Percentiles rank a stretch among this genome's conserved stretches.
Evolutionary conservation across 352 stramenopile genomes (phyloP).

Genomic region (Thraustochytrium striatum): DNA sequence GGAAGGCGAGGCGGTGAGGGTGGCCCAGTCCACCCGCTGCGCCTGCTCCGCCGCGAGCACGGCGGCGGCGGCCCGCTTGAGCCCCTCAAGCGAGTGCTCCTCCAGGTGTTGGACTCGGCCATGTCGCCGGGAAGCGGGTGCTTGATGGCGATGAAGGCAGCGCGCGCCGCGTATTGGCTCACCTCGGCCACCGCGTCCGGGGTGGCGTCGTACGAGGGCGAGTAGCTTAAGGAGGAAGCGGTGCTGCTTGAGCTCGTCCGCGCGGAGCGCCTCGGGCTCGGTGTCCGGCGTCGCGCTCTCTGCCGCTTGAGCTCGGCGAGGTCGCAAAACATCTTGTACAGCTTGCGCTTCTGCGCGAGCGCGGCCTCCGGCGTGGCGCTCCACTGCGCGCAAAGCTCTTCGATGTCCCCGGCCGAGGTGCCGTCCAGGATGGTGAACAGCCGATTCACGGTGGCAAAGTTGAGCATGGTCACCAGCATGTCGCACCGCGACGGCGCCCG

Average conservation of each 20-base stretch:
- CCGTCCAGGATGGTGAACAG: constrained; percentile 32
- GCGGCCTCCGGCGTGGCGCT: background rate
- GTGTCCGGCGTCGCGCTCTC: background rate
- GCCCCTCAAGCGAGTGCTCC: constrained; percentile 1
- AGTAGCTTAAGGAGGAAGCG: constrained; percentile 41
- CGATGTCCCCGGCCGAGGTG: constrained; percentile 26
- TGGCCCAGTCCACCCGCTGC: constrained; percentile 19
- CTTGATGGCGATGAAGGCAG: constrained; percentile 35
- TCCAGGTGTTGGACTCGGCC: constrained; percentile 31
- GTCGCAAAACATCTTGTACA: constrained; percentile 22
- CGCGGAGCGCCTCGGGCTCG: background rate
- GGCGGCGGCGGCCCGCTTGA: constrained; percentile 3
- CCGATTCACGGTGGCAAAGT: background rate
- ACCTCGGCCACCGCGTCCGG: background rate
- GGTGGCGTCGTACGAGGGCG: constrained; percentile 3
- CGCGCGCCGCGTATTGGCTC: constrained; percentile 37
- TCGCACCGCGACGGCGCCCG: constrained; percentile 16
- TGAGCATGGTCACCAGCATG: constrained; percentile 30
- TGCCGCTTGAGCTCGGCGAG: constrained; percentile 9
- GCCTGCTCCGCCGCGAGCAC: constrained; percentile 12
- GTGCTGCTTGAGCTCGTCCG: constrained; percentile 35
- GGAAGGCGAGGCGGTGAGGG: constrained; percentile 17
- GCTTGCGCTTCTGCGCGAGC: constrained; percentile 8
- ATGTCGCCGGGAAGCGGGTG: constrained; percentile 41
- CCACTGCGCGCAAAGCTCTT: constrained; percentile 33